Percentiles rank a stretch among this genome's conserved stretches.
Evolutionary conservation across 345 rosid genomes (phyloP).

Genomic region (Hypericum perforatum): DNA sequence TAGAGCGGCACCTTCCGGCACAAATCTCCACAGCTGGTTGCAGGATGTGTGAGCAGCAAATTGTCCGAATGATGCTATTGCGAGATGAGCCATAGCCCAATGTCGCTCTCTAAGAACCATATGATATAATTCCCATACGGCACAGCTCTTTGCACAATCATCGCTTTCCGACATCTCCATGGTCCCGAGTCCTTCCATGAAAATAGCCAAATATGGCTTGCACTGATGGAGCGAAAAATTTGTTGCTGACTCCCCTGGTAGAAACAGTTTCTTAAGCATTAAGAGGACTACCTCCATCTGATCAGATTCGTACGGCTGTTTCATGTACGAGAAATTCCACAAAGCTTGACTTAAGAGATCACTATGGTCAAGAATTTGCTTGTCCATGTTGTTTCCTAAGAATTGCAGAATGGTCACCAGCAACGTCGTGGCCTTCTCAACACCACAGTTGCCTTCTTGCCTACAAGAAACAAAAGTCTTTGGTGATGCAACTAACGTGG

Average conservation of each 20-base stretch:
- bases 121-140: conserved; percentile 71
- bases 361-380: conserved; percentile 20
- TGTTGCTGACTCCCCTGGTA: conserved; percentile 30
- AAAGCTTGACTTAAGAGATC: conserved; percentile 48
- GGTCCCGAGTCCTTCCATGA: conserved; percentile 57
- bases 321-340: conserved; percentile 39
- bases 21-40: conserved; percentile 77
- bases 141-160: conserved; percentile 49
- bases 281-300: conserved; percentile 54
- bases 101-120: conserved; percentile 64
- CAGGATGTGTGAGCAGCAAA: conserved; percentile 77
- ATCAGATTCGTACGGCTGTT: conserved; percentile 38
- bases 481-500: conserved; percentile 2
- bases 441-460: conserved; percentile 41
- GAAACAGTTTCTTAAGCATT: conserved; percentile 59
- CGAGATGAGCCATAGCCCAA: conserved; percentile 74
- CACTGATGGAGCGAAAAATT: conserved; percentile 32
- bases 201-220: conserved; percentile 59
- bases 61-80: conserved; percentile 64
- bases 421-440: conserved; percentile 59
- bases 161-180: conserved; percentile 51
- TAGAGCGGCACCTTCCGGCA: conserved; percentile 76
- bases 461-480: conserved; percentile 32
- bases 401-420: conserved; percentile 30
- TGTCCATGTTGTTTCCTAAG: conserved; percentile 28